phyloP scores from a whole-genome alignment of 768 basidiomycete genomes.

The Tylopilus intermedius region DNA sequence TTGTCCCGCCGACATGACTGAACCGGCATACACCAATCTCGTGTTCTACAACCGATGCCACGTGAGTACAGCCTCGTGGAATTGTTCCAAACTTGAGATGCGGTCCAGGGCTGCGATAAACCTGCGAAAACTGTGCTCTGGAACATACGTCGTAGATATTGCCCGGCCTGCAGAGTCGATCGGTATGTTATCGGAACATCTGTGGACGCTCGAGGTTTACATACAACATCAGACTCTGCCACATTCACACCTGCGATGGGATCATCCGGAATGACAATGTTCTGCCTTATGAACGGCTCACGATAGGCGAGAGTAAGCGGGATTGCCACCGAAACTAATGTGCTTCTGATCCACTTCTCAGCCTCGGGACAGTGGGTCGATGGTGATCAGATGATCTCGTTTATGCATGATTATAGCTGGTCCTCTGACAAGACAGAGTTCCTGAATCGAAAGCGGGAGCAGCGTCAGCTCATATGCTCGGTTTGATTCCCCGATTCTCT shows the following conservation, averaged over 20 bases:
- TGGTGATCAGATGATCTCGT: slow-evolving; percentile 6
- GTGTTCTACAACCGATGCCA: slow-evolving; percentile 31
- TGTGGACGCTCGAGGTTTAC: background rate
- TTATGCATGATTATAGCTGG: slow-evolving; percentile 2
- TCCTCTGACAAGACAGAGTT: slow-evolving; percentile 6
- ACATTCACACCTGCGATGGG: background rate
- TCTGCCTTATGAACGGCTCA: slow-evolving; percentile 1
- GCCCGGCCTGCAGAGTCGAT: slow-evolving; percentile 7
- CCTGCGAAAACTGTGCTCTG: slow-evolving; percentile 8
- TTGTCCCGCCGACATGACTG: slow-evolving; percentile 42
- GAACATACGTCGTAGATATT: slow-evolving; percentile 19
- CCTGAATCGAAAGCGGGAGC: background rate
- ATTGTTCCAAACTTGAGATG: background rate
- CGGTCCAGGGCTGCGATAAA: slow-evolving; percentile 11
- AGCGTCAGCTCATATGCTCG: background rate
- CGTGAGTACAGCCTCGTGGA: background rate
- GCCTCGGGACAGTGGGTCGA: slow-evolving; percentile 7
- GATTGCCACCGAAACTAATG: background rate
- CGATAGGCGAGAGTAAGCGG: slow-evolving; percentile 6
- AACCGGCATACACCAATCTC: slow-evolving; percentile 43
- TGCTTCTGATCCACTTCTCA: background rate
- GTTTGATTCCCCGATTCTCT: background rate
- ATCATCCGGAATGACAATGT: background rate
- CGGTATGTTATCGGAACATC: slow-evolving; percentile 2
- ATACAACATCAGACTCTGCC: background rate